Conservation (phyloP, 441 rosid species). For the Lepidium campestre region DNA sequence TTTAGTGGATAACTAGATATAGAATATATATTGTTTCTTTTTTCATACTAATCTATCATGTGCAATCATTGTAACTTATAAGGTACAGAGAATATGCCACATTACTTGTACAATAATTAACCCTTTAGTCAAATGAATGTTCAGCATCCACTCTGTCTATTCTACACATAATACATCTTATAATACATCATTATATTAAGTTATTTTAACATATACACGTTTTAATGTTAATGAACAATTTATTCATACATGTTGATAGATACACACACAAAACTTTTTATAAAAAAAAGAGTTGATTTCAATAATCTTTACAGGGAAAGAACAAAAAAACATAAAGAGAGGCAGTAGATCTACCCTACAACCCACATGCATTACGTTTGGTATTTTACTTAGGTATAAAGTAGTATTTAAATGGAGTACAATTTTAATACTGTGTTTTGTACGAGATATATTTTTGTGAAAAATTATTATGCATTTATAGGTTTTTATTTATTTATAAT, state of each 20-base stretch:
- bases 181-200: too few species aligned
- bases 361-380: conserved; percentile 30
- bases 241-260: background rate
- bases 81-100: conserved; percentile 22
- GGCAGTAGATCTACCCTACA: conserved; percentile 22
- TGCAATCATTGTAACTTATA: conserved; percentile 22
- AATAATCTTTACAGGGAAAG: background rate
- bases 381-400: conserved; percentile 22
- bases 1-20: conserved; percentile 15
- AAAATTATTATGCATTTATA: too few species aligned
- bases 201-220: too few species aligned
- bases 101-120: background rate
- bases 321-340: conserved; percentile 9
- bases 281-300: background rate
- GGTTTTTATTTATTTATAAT: too few species aligned
- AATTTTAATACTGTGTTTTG: background rate
- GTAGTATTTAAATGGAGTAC: background rate
- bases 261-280: background rate
- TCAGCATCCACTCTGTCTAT: background rate
- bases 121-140: background rate
- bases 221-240: too few species aligned
- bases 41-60: conserved; percentile 8
- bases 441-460: too few species aligned
- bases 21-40: background rate
- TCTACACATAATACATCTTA: too few species aligned